A percentile compares a stretch with the other conserved stretches of the same genome.
phyloP scores from a whole-genome alignment of 140 eudicot genomes.

The Cichorium intybus region DNA sequence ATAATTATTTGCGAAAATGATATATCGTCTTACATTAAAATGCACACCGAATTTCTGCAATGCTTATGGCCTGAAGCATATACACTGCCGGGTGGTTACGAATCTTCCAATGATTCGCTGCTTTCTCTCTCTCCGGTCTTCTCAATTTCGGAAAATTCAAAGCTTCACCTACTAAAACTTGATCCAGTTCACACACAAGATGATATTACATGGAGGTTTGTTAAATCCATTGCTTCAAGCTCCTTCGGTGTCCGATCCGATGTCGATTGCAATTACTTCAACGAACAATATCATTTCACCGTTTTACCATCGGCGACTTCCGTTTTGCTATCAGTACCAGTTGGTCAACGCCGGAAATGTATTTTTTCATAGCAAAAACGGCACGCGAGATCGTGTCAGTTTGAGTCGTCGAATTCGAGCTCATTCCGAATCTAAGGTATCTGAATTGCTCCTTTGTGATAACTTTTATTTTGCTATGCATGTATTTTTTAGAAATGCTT shows the following conservation, averaged over 20 bases:
- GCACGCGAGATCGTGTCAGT: slow-evolving; percentile 8
- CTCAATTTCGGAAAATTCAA: slow-evolving; percentile 21
- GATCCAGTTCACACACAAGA: slow-evolving; percentile 19
- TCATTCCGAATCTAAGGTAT: slow-evolving; percentile 29
- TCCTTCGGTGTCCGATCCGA: slow-evolving; percentile 15
- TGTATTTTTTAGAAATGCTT: background rate
- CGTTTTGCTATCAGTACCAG: background rate
- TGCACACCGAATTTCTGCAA: background rate
- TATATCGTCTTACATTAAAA: background rate
- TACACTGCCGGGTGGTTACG: slow-evolving; percentile 6
- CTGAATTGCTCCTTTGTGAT: background rate
- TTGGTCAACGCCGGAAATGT: slow-evolving; percentile 10
- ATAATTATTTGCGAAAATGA: background rate
- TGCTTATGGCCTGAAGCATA: slow-evolving; percentile 21
- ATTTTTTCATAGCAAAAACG: background rate
- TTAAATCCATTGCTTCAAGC: slow-evolving; percentile 20
- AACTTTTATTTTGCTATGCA: background rate
- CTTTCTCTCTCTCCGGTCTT: slow-evolving; percentile 8
- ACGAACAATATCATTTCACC: slow-evolving; percentile 6
- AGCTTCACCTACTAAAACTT: slow-evolving; percentile 16
- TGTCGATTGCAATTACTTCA: slow-evolving; percentile 23
- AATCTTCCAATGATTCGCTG: slow-evolving; percentile 1
- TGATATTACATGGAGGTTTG: background rate
- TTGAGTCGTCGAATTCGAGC: slow-evolving; percentile 13
- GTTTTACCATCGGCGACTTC: background rate